Conservation (phyloP, 2,329 filamentous ascomycete genomes). For the Aspergillus tanneri region DNA sequence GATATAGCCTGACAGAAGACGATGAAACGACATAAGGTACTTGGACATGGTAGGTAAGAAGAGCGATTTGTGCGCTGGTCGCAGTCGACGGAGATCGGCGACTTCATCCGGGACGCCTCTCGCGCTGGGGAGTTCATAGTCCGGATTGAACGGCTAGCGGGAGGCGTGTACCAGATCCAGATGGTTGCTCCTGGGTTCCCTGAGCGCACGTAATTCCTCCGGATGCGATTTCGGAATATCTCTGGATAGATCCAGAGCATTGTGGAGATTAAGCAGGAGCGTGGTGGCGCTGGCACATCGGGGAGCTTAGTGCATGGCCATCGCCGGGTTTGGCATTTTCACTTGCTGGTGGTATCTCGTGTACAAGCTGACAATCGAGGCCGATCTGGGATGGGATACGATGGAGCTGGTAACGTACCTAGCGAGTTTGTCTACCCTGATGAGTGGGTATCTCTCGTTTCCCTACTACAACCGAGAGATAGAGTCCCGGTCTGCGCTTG, state of each 20-base stretch:
- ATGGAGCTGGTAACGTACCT: slow-evolving; percentile 91
- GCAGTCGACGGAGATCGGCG: slow-evolving; percentile 82
- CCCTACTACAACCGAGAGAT: slow-evolving; percentile 88
- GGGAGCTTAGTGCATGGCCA: slow-evolving; percentile 74
- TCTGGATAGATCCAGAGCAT: slow-evolving; percentile 66
- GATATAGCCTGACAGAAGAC: slow-evolving; percentile 53
- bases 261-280: slow-evolving; percentile 74
- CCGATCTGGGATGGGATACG: slow-evolving; percentile 81
- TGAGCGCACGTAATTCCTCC: slow-evolving; percentile 86
- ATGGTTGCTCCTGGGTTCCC: slow-evolving; percentile 84
- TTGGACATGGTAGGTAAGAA: slow-evolving; percentile 35
- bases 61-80: slow-evolving; percentile 81
- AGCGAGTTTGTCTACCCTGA: slow-evolving; percentile 79
- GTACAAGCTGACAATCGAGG: slow-evolving; percentile 66
- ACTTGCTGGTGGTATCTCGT: slow-evolving; percentile 79
- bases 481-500: slow-evolving; percentile 80
- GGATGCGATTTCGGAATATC: slow-evolving; percentile 71
- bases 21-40: slow-evolving; percentile 69
- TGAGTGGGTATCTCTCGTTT: slow-evolving; percentile 91
- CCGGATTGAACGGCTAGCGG: slow-evolving; percentile 68
- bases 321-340: slow-evolving; percentile 73
- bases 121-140: slow-evolving; percentile 81
- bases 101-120: slow-evolving; percentile 89
- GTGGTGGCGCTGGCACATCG: slow-evolving; percentile 74
- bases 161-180: slow-evolving; percentile 64